These are phyloP conservation scores for Neofusicoccum sp. DNA, from an alignment of 2,329 filamentous ascomycete species.

Conservation along the genomic window DNA sequence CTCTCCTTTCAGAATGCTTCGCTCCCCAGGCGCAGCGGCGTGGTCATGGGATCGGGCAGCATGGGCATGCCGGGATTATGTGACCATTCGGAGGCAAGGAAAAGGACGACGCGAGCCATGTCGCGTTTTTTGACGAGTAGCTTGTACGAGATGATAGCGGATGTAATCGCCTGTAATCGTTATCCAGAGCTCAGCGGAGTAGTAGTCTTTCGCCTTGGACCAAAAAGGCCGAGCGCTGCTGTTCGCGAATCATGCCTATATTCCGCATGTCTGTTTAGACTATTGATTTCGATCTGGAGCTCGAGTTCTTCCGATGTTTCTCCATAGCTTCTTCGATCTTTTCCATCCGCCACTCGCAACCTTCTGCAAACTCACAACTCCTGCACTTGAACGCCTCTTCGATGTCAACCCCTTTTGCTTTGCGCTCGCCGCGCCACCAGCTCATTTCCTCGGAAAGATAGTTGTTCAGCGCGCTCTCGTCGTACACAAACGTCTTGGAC, in stretches of 20 bases:
- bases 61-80: neutral
- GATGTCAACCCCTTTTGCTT: slow-evolving; percentile 71
- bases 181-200: neutral
- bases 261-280: neutral
- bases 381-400: slow-evolving; percentile 88
- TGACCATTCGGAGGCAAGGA: neutral
- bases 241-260: neutral
- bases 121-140: neutral
- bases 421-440: slow-evolving; percentile 84
- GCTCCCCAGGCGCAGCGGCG: neutral
- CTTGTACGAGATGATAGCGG: neutral
- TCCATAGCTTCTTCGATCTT: slow-evolving; percentile 60
- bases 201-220: neutral
- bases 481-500: slow-evolving; percentile 63
- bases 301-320: neutral
- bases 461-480: slow-evolving; percentile 58
- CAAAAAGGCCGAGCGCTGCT: neutral
- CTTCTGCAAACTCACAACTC: slow-evolving; percentile 76
- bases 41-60: neutral
- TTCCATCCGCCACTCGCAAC: slow-evolving; percentile 72
- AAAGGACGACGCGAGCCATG: neutral
- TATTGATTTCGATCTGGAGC: neutral
- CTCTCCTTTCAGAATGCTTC: neutral
- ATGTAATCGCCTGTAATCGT: neutral
- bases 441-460: slow-evolving; percentile 70